Base-by-base conservation (phyloP, 2,329 filamentous ascomycete species). In the Colletotrichum sp. region DNA sequence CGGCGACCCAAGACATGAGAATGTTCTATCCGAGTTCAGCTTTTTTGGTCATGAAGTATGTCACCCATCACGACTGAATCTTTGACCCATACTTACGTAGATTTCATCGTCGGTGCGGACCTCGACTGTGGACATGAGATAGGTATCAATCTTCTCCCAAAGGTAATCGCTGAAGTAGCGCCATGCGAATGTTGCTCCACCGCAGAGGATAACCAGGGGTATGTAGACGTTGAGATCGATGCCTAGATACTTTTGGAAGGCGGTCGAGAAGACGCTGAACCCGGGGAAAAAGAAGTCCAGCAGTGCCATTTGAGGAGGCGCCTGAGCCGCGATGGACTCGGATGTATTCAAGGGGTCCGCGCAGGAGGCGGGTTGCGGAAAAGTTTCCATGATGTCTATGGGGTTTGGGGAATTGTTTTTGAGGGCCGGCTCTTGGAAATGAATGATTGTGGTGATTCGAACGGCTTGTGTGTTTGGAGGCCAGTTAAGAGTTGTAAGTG, bases 51-150 rank as follows among this genome's bases (percentile, higher is more conserved):
- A 59, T 28, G 13, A 28, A 18, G 21, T 59, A 26, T 59, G 13
- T 12, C 24, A 21, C 24, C 52, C n/a, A 10, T 59, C 24, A 59
- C 21, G 18, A 48, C 9, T n/a, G 39, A 48, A 59, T 21, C 18
- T 48, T 48, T n/a, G 39, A n/a, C 1, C 18, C 18, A n/a, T 26
- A 76, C 74, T 57, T 24, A 76, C 74, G 85, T 94, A 95, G 72
- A 94, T 91, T 81, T 95, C 93, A 79, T 95, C 93, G 73, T 95
- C 92, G 32, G 91, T 89, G 60, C 92, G 89, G 52, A 95, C 90
- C 78, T 93, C 91, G 21, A 93, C 92, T 2, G 89, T 91, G 4
- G 91, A 93, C 87, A 94, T 92, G 79, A 93, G 89, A 79, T 93
- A 85, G 7, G 84, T 79, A 57, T 90, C 86, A 34, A 92, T 77